Percentiles rank a stretch among this genome's conserved stretches.
Evolutionary conservation across 176 grass and related monocot species (phyloP).

Genomic region (Elaeis guineensis): DNA sequence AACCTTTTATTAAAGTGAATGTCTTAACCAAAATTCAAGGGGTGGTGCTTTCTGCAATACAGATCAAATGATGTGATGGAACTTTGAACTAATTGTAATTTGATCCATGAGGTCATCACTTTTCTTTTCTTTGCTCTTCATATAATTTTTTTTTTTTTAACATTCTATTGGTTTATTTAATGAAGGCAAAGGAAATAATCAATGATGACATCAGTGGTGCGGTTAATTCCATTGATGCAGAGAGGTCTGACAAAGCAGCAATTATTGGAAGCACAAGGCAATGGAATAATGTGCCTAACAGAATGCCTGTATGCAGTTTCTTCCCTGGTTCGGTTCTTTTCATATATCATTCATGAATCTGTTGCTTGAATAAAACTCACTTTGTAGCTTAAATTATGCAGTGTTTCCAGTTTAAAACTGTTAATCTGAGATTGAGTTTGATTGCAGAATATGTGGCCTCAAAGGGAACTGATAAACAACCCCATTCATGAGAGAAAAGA

Average conservation of each 20-base stretch:
- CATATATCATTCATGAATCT: too few species aligned
- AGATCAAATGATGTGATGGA: too few species aligned
- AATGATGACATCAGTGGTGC: constrained; percentile 29
- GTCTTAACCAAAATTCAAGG: too few species aligned
- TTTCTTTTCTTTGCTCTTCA: too few species aligned
- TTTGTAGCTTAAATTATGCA: too few species aligned
- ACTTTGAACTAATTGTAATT: too few species aligned
- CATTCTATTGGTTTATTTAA: constrained; percentile 9
- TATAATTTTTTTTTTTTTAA: too few species aligned
- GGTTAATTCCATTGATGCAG: constrained; percentile 25
- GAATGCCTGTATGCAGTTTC: constrained; percentile 45
- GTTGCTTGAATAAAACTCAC: too few species aligned
- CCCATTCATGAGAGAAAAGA: constrained; percentile 44
- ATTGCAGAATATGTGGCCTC: constrained; percentile 28
- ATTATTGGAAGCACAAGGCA: constrained; percentile 34
- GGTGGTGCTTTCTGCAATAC: too few species aligned
- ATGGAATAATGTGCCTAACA: constrained; percentile 27
- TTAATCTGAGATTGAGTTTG: constrained; percentile 13
- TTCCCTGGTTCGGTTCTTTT: constrained; percentile 8
- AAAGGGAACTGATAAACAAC: constrained; percentile 34
- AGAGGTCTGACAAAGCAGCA: constrained; percentile 30
- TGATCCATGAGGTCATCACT: too few species aligned
- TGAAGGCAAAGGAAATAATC: constrained; percentile 36
- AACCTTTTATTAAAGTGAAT: too few species aligned
- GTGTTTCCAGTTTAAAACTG: too few species aligned